Evolutionary conservation across 2,329 filamentous ascomycete species (phyloP).

Genomic region (Neoarthrinium moseri): DNA sequence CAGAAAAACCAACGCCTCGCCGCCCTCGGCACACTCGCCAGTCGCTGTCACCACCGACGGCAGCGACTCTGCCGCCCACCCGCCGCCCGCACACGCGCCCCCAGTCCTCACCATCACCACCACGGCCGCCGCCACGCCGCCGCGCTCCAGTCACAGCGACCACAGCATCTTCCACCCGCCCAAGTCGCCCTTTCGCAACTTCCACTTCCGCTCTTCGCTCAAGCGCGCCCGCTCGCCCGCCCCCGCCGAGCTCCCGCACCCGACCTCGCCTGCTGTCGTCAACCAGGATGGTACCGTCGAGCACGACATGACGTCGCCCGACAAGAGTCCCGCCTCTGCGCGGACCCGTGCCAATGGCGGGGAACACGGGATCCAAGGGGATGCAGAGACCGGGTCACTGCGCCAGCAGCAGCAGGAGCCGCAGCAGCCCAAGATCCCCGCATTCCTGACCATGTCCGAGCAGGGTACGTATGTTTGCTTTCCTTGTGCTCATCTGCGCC

Average conservation of each 20-base stretch:
- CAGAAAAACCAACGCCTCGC: conserved; percentile 11
- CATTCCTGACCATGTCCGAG: conserved; percentile 50
- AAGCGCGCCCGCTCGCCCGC: conserved; percentile 47
- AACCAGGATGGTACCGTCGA: conserved; percentile 34
- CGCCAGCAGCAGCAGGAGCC: conserved; percentile 17
- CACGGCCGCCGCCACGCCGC: conserved; percentile 20
- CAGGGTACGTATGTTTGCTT: conserved; percentile 16
- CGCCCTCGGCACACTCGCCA: conserved; percentile 11
- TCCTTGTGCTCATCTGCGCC: not conserved
- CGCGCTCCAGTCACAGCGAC: conserved; percentile 19
- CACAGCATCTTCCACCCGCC: conserved; percentile 15
- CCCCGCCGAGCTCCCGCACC: conserved; percentile 19
- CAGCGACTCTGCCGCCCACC: conserved; percentile 1
- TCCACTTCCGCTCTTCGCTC: conserved; percentile 42
- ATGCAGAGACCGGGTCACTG: conserved; percentile 25
- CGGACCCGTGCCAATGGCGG: not conserved
- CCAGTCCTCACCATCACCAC: conserved; percentile 25
- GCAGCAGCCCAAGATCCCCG: conserved; percentile 36
- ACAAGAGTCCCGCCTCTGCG: conserved; percentile 7
- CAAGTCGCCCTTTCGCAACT: conserved; percentile 39
- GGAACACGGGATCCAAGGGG: conserved; percentile 19
- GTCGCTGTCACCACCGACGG: conserved; percentile 3
- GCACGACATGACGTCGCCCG: conserved; percentile 14
- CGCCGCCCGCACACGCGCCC: conserved; percentile 10
- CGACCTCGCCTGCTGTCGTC: conserved; percentile 27